A percentile compares a stretch with the other conserved stretches of the same genome.
Conservation (phyloP, 441 rosid genomes). For the Erodium moschatum region DNA sequence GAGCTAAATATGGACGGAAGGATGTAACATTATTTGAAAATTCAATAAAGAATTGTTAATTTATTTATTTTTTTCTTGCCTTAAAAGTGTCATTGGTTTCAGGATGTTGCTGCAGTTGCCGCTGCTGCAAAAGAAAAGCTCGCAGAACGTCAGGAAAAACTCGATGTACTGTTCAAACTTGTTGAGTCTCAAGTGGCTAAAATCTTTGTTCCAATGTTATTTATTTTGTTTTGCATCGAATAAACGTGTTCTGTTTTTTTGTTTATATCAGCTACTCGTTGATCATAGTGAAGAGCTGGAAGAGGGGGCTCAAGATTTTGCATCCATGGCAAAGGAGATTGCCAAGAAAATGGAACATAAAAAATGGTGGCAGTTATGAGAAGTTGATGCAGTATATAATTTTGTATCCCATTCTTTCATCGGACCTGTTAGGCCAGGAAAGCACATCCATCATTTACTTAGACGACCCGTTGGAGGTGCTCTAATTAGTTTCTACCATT, state of each 20-base stretch:
- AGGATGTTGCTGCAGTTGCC: constrained; percentile 79
- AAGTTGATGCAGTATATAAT: not conserved
- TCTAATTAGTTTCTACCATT: too few relatives aligned
- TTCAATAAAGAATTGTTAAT: not conserved
- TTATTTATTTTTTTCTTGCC: constrained; percentile 17
- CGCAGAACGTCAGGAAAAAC: constrained; percentile 69
- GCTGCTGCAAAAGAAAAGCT: constrained; percentile 74
- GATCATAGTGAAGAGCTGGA: constrained; percentile 69
- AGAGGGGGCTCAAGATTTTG: constrained; percentile 65
- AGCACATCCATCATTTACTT: not conserved
- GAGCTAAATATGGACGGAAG: constrained; percentile 65
- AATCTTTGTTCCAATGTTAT: not conserved
- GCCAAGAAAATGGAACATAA: constrained; percentile 84
- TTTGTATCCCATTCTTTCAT: not conserved
- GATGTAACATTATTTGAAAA: constrained; percentile 37
- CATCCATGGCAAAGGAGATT: constrained; percentile 67
- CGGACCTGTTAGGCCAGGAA: not conserved
- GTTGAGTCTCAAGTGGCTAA: not conserved
- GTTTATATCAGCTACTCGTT: constrained; percentile 43
- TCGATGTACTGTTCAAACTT: constrained; percentile 43
- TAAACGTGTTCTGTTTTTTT: constrained; percentile 9
- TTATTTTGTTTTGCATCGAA: not conserved
- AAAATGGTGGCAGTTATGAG: constrained; percentile 83
- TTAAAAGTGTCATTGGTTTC: constrained; percentile 22
- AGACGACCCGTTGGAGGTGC: too few relatives aligned